Base-by-base conservation (phyloP, 768 basidiomycete species). In the Russula sp. region DNA sequence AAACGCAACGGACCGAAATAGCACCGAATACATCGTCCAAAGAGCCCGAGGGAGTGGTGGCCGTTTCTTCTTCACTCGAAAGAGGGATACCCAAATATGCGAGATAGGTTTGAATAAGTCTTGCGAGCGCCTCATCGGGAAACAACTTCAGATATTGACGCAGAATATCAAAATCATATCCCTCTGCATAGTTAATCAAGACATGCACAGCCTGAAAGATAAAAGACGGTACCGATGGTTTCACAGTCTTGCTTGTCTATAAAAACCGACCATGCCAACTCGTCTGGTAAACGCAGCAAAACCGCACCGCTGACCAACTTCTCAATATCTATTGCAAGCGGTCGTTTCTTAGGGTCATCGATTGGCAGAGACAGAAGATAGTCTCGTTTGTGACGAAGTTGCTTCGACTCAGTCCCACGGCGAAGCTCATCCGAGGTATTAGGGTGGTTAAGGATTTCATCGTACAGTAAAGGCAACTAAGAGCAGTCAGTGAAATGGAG, bases 391-490 rank as follows among this genome's bases (percentile, higher is more conserved):
- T 85, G 80, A 20, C 79, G 77, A 42, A 96, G 76, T 9, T 94
- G 78, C 66, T 90, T 94, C 32, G 83, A 76, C 70, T 98, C 95
- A 1, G 84, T 86, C 51, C 77, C 73, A 11, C 89, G 79, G n/a
- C 93, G 87, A n/a, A 91, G 75, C 6, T 86, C 84, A 68, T 95
- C 92, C 0, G 85, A 77, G 0, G 94, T 88, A 66, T 80, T 78
- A 0, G 88, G 89, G 68, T 96, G 94, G 63, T 86, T 87, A 37
- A 94, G 73, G n/a, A 95, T 76, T 67, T 93, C 88, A 37, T 84
- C 77, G 67, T 94, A 96, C 34, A 94, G 74, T 0, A 65, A 70
- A 1, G 89, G 89, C 37, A 96, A 75, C 88, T 91, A 65, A 10
- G 34, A n/a, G 45, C 55, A 52, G 45, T n/a, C 39, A 54, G 52